Evolutionary conservation across 345 rosid species (phyloP), one percentile per base, ranked within the genome.

Genomic region (Sisymbrium irio): DNA sequence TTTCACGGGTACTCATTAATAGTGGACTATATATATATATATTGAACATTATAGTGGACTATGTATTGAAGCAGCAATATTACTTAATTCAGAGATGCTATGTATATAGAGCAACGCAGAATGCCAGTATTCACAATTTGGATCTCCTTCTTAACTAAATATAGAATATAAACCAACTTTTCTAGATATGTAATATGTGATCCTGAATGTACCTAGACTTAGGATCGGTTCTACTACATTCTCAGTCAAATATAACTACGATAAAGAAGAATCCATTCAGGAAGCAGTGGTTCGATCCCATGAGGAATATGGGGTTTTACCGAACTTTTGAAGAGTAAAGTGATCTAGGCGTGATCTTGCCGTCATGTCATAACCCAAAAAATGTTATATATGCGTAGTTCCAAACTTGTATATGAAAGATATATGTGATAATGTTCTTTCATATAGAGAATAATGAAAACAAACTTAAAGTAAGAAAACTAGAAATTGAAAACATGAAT

Each of bases 321-420:
- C 61, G 5, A 74, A 58, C 20, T 49, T 59, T 67, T 14, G 25
- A 19, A 67, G 37, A 37, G 45, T 67, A 67, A 39, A 59, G 67
- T 32, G 49, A 35, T 63, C 3, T 54, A 54, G 65, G 77, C 64
- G 77, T 64, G 77, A 75, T 67, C 67, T 74, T 59, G 25, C 67
- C 37, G 59, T 74, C 68, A 49, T 75, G 33, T 67, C 67, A 46
- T 58, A 28, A 57, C 45, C 36, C 18, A 66, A 65, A 32, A 40
- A 37, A 63, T 17, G 39, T 50, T 65, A 73, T 15, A 20, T 36
- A 58, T 36, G 11, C 9, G 47, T 53, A 61, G 69, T 69, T 53
- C 65, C 65, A 76, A 53, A 76, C 51, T 62, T 76, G 49, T 69
- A 19, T 45, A 25, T 50, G 58, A 42, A 61, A 56, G 14, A 62